A percentile compares a stretch with the other conserved stretches of the same genome.
phyloP scores from a whole-genome alignment of 495 filamentous ascomycete genomes.

The Aspergillus heteromorphus region DNA sequence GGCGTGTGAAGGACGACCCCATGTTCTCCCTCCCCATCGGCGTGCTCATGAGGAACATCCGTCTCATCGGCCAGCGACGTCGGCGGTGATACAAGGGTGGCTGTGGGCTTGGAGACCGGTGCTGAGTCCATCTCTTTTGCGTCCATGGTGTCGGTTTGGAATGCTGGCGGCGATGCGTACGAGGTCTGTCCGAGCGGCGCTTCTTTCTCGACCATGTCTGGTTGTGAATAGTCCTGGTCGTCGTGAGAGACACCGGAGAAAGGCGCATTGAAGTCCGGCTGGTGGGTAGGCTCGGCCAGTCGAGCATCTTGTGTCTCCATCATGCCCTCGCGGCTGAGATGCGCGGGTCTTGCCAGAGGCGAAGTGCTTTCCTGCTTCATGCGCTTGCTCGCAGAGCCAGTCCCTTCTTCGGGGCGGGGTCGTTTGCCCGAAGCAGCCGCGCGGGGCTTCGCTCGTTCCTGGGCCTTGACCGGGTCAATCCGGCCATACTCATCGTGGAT shows the following conservation, averaged over 20 bases:
- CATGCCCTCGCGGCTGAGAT: conserved; percentile 15
- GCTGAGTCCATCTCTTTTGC: conserved; percentile 27
- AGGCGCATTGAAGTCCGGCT: conserved; percentile 7
- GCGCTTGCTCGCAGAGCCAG: conserved; percentile 24
- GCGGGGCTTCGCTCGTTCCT: conserved; percentile 54
- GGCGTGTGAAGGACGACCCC: conserved; percentile 34
- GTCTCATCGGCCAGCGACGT: conserved; percentile 47
- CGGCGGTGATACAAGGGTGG: conserved; percentile 47
- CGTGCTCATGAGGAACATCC: conserved; percentile 34
- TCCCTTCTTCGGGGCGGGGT: conserved; percentile 38
- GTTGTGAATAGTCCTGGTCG: conserved; percentile 12
- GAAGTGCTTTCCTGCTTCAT: conserved; percentile 39
- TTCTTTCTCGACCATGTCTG: conserved; percentile 16
- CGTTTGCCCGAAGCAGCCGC: conserved; percentile 45
- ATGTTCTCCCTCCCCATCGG: conserved; percentile 34
- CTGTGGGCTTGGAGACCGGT: conserved; percentile 31
- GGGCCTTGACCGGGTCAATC: conserved; percentile 57
- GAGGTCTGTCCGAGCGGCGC: conserved; percentile 19
- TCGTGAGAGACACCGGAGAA: background rate
- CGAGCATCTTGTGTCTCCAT: conserved; percentile 10
- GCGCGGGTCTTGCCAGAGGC: conserved; percentile 21
- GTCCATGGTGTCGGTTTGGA: conserved; percentile 31
- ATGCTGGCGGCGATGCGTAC: conserved; percentile 37
- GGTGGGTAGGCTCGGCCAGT: conserved; percentile 9
- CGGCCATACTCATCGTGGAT: conserved; percentile 62